Conservation (phyloP, 2,329 filamentous ascomycete genomes). For the Fusarium sp. region DNA sequence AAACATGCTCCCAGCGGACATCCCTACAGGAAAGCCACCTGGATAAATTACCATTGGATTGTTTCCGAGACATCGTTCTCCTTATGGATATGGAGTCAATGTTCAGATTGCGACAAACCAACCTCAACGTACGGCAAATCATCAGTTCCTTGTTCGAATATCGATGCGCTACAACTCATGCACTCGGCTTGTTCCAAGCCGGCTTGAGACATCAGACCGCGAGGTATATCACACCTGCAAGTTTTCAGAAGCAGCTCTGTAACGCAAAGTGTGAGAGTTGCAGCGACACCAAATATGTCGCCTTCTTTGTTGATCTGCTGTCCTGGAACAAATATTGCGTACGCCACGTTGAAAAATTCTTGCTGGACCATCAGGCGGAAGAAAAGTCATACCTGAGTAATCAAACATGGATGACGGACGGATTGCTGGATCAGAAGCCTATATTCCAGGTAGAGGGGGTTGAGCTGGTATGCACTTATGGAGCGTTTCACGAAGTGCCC, state of each 20-base stretch:
- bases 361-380: neutral
- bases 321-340: slow-evolving; percentile 32
- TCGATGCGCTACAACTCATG: slow-evolving; percentile 35
- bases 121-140: slow-evolving; percentile 35
- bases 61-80: slow-evolving; percentile 38
- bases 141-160: slow-evolving; percentile 47
- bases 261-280: slow-evolving; percentile 38
- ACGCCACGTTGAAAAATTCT: neutral
- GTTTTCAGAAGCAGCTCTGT: slow-evolving; percentile 44
- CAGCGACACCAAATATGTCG: slow-evolving; percentile 30
- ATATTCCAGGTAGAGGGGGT: fast-evolving
- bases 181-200: slow-evolving; percentile 48
- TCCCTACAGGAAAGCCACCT: neutral
- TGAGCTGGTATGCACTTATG: neutral
- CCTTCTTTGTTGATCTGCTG: slow-evolving; percentile 29
- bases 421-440: no score
- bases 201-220: slow-evolving; percentile 47
- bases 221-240: slow-evolving; percentile 34
- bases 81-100: slow-evolving; percentile 49
- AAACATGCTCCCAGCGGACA: neutral
- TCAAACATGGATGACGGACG: neutral
- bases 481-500: no score
- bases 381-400: neutral
- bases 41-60: neutral
- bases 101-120: slow-evolving; percentile 49